Base-by-base conservation (phyloP, 805 yeast species). In the Teunomyces aglyptinius region DNA sequence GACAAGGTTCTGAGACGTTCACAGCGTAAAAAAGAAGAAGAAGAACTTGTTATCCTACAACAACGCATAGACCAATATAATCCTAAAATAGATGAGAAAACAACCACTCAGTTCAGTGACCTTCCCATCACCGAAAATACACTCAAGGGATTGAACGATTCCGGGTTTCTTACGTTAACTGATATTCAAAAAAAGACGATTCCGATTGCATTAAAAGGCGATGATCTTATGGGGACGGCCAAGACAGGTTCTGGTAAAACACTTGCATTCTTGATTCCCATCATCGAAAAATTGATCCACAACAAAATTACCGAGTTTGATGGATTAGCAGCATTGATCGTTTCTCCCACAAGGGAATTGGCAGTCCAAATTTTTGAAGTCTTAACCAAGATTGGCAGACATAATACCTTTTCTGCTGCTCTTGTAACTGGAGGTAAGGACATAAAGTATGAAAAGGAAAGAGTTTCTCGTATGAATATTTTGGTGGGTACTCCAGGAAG, bases 371-470 rank as follows among this genome's bases (percentile, higher is more conserved):
- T 85, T 20, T 90, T 90, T 57, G 96, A 89, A 58, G 97, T 90
- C 4, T 67, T 90, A 49, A 73, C 83, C n/a, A 86, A 83, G 55
- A 83, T 90, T 44, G 97, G 97, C 18, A 79, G 82, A 38, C 74
- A 80, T 54, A 84, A 83, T 54, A 69, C 82, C 2, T 84, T 90
- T 49, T 85, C 95, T 5, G 96, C 96, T 0, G 97, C 96, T 49
- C 71, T 90, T 49, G 92, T 91, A 8, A 90, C 91, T 57, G 97
- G 97, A 42, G 97, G 97, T 32, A 89, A 91, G 61, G 96, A 89
- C 60, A 86, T 86, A 26, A 78, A 80, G 49, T 86, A 76, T 55
- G 97, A 90, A 63, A 79, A 80, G 50, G 96, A 88, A 44, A 78
- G 97, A 61, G 80, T 90, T 6, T 78, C 85, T 0, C 78, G 78